These are phyloP conservation scores for Alnus rubra DNA, from an alignment of 306 rosid genomes.

Conservation along the genomic window DNA sequence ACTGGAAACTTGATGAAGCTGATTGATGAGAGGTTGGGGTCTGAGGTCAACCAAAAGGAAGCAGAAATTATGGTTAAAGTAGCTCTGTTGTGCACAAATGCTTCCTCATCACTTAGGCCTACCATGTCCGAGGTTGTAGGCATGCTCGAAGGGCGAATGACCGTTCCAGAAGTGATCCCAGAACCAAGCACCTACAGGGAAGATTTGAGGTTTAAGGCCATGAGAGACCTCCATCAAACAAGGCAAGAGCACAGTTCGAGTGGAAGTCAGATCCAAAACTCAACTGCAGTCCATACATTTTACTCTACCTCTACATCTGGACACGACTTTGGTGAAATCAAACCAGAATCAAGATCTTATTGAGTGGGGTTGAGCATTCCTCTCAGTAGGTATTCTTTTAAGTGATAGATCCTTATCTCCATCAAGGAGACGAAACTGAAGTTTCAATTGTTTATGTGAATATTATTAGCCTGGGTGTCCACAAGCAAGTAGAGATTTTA, in stretches of 20 bases:
- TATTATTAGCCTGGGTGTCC: too few species aligned
- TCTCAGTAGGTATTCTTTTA: not conserved
- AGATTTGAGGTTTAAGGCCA: conserved; percentile 75
- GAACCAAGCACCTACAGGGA: conserved; percentile 41
- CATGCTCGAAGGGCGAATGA: conserved; percentile 59
- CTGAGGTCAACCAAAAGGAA: conserved; percentile 37
- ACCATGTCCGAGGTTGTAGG: conserved; percentile 71
- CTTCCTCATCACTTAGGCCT: conserved; percentile 61
- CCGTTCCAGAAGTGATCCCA: conserved; percentile 48
- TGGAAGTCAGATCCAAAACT: conserved; percentile 41
- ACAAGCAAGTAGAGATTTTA: too few species aligned
- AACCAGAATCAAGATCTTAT: conserved; percentile 25
- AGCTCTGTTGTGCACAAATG: conserved; percentile 63
- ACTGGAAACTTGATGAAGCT: conserved; percentile 47
- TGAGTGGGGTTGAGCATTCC: conserved; percentile 17
- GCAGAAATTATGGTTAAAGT: conserved; percentile 58
- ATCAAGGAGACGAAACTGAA: not conserved
- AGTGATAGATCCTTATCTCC: not conserved
- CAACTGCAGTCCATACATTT: conserved; percentile 34
- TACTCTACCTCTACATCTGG: conserved; percentile 38
- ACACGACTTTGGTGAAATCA: conserved; percentile 29
- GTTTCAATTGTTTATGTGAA: not conserved
- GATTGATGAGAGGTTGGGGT: conserved; percentile 57
- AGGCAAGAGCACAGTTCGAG: conserved; percentile 35
- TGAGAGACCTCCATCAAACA: conserved; percentile 56